Evolutionary conservation across 2,329 filamentous ascomycete genomes (phyloP), one percentile per base, ranked within the genome.

Genomic region (Fusarium sp.): DNA sequence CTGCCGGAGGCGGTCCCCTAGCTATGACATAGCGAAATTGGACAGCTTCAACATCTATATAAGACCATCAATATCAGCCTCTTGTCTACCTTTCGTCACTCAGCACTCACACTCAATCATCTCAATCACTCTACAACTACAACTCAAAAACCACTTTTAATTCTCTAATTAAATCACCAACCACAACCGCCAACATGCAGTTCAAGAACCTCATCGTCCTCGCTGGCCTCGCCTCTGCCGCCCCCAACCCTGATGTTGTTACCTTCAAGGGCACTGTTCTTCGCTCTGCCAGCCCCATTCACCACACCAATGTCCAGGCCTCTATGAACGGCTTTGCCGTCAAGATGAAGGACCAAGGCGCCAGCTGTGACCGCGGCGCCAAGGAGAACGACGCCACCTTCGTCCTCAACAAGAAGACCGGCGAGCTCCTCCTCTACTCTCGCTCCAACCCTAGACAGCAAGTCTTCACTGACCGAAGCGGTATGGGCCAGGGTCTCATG

Each of bases 401-500:
- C 78, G 79, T 79, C 70, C 77, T 89, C 43, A 27, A 62, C 52
- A 79, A 85, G 44, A 22, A 60, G 47, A 79, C 85, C 47, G 80
- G 79, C 49, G 80, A 80, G 46, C 81, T 88, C 29, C 83, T 77
- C 75, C 83, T 90, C 32, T 88, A 82, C 40, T 69, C 74, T 27
- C 52, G 49, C 3, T 78, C 79, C 24, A 80, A 16, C 69, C 34
- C 78, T 16, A 8, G 79, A 5, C 88, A 90, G 80, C 78, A 84
- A 72, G 63, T 87, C 53, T 89, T 75, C 68, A 84, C 84, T 43
- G 87, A 90, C 77, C 84, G 85, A 46, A 88, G 85, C 47, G 87
- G 86, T 73, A 88, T 89, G 86, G 84, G 86, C 69, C 85, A 87
- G 70, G 88, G 88, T 53, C 78, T 81, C 24, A 73, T 89, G 44